These are phyloP conservation scores for Epichloe uncinata DNA, from an alignment of 2,329 filamentous ascomycete species.

Conservation along the genomic window DNA sequence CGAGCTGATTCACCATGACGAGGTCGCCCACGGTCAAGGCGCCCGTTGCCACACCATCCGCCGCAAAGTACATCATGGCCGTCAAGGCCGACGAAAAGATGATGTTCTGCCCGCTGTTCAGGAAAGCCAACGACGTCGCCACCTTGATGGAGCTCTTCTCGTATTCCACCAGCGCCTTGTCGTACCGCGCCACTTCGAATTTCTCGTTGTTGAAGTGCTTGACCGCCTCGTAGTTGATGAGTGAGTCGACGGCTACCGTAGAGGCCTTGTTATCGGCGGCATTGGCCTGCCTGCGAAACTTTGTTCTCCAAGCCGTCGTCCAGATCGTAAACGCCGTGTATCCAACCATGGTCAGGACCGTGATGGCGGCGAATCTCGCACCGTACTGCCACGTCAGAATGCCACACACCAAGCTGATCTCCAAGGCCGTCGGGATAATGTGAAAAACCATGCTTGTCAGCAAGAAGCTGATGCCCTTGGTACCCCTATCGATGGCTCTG, in stretches of 20 bases:
- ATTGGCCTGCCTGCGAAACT: constrained; percentile 89
- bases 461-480: constrained; percentile 95
- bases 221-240: constrained; percentile 98
- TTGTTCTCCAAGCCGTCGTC: constrained; percentile 94
- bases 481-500: constrained; percentile 87
- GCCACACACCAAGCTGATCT: constrained; percentile 91
- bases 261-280: constrained; percentile 92
- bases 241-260: constrained; percentile 86
- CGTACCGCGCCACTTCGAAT: constrained; percentile 84
- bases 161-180: constrained; percentile 70
- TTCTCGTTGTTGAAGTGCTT: constrained; percentile 99
- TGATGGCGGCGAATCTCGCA: constrained; percentile 80
- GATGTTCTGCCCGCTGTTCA: constrained; percentile 92
- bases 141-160: constrained; percentile 95
- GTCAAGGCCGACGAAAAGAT: constrained; percentile 93
- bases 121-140: constrained; percentile 78
- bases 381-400: constrained; percentile 97
- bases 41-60: constrained; percentile 73
- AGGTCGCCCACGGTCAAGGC: constrained; percentile 83
- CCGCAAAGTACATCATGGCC: constrained; percentile 95
- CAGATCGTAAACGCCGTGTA: constrained; percentile 96
- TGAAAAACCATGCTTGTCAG: constrained; percentile 98
- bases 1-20: constrained; percentile 97
- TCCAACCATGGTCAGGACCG: constrained; percentile 76
- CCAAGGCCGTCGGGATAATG: constrained; percentile 80